Evolutionary conservation across 1,284 basidiomycete genomes (phyloP).

Genomic region (Microbotryum saponariae): DNA sequence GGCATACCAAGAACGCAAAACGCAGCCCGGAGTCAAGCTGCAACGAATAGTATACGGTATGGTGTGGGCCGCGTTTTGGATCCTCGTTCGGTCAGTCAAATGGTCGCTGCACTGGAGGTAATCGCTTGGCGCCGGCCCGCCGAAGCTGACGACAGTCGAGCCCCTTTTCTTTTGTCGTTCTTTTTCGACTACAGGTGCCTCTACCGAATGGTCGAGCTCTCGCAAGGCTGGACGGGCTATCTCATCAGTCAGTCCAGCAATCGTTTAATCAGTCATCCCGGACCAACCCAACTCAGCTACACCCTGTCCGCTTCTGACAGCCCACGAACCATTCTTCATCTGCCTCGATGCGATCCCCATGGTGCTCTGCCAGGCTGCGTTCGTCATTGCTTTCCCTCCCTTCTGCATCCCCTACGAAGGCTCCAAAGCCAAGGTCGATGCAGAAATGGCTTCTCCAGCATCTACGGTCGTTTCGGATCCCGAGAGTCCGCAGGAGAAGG

Average conservation of each 20-base stretch:
- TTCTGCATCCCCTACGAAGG: neutral
- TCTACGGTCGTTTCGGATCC: too few relatives aligned
- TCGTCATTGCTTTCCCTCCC: neutral
- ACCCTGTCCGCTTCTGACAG: neutral
- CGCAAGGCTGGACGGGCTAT: conserved; percentile 20
- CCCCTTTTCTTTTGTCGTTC: neutral
- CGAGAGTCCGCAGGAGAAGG: too few relatives aligned
- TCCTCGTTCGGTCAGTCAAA: conserved; percentile 17
- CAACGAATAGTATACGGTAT: conserved; percentile 9
- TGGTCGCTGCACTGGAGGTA: too few relatives aligned
- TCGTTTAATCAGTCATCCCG: neutral
- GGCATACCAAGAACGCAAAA: neutral
- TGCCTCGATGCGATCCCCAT: conserved; percentile 21
- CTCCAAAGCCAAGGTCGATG: too few relatives aligned
- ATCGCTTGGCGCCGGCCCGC: too few relatives aligned
- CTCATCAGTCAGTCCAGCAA: conserved; percentile 10
- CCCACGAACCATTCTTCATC: conserved; percentile 17
- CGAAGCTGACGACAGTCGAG: too few relatives aligned
- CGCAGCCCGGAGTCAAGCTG: neutral
- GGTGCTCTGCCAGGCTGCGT: conserved; percentile 8
- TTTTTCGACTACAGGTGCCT: conserved; percentile 14
- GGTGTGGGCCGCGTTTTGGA: conserved; percentile 9
- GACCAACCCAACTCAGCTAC: too few relatives aligned
- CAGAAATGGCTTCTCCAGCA: too few relatives aligned
- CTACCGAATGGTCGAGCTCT: conserved; percentile 22